Conservation (phyloP, 768 basidiomycete genomes). For the Tylopilus sp. region DNA sequence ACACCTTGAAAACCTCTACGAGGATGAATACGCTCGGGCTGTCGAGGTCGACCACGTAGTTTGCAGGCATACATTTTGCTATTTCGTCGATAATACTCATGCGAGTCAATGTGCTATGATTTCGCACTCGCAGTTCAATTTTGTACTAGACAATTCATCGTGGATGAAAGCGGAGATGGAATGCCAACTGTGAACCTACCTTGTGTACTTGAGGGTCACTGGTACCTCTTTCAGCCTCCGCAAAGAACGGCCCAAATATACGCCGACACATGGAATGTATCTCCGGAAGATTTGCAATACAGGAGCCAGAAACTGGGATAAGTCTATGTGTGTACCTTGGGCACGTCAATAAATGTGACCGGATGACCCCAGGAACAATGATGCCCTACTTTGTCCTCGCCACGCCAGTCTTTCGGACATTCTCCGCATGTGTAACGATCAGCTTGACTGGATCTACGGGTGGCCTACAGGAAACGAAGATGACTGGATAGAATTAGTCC, state of each 20-base stretch:
- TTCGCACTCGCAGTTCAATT: constrained; percentile 70
- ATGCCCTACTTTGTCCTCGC: constrained; percentile 57
- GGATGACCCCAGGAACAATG: not conserved
- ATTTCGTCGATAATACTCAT: constrained; percentile 61
- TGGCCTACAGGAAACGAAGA: constrained; percentile 76
- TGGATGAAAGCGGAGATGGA: not conserved
- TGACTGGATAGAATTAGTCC: constrained; percentile 41
- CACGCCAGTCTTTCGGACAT: constrained; percentile 58
- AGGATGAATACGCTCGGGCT: constrained; percentile 72
- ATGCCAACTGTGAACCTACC: constrained; percentile 19
- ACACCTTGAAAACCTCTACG: constrained; percentile 81
- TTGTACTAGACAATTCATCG: constrained; percentile 58
- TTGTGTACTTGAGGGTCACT: constrained; percentile 41
- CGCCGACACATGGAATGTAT: constrained; percentile 60
- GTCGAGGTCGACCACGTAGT: constrained; percentile 64
- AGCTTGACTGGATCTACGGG: constrained; percentile 76
- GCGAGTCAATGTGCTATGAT: constrained; percentile 68
- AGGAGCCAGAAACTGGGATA: constrained; percentile 65
- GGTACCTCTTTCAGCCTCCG: constrained; percentile 34
- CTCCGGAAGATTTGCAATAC: constrained; percentile 65
- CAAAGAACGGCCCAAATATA: constrained; percentile 52
- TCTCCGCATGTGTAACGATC: constrained; percentile 59
- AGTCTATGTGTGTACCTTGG: constrained; percentile 67
- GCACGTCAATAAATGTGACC: not conserved
- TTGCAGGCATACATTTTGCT: constrained; percentile 65